Base-by-base conservation (phyloP, 2,329 filamentous ascomycete genomes). In the Trichophyton verrucosum region DNA sequence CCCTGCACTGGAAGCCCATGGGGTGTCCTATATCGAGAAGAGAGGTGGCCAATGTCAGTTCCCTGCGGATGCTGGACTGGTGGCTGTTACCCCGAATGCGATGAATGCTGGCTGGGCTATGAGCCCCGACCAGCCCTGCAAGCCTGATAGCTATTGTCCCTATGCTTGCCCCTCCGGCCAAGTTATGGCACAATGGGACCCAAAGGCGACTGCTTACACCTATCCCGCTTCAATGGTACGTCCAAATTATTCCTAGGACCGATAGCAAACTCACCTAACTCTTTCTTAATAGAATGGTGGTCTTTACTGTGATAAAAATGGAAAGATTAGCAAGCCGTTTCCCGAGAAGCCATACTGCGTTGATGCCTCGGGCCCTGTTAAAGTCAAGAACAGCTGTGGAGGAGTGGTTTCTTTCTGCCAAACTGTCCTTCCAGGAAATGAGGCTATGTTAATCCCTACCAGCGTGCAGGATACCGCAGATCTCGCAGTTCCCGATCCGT, bases 391-490 rank as follows among this genome's bases (percentile, higher is more conserved):
- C 76, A 84, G 85, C 66, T 82, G 81, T 64, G 80, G 82, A 51
- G 75, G 77, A 40, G 69, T 79, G 13, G 81, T 90, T 60, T 83
- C 88, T 2, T 89, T 88, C 74, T 91, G 88, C 73, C 88, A 91
- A 74, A 91, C 88, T 3, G 86, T 90, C 13, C 74, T 91, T 63
- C 88, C 88, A 17, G 88, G 88, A 57, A 86, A 89, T 68, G 88
- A 91, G 75, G 86, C 86, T 63, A 91, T 91, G 87, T 78, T 91
- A 66, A 91, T 91, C 67, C 87, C 87, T 15, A 91, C 87, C n/a
- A 73, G 84, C 64, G 84, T 91, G 55, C 69, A 77, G 22, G 75
- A 77, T 64, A 72, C 68, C 24, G 77, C 78, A n/a, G 80, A 79
- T 33, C 77, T 92, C 60, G 87, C 88, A 57, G 87, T 91, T 40